A percentile compares a stretch with the other conserved stretches of the same genome.
Evolutionary conservation across 208 protist genomes (phyloP).

Genomic region (Novymonas esmeraldas): DNA sequence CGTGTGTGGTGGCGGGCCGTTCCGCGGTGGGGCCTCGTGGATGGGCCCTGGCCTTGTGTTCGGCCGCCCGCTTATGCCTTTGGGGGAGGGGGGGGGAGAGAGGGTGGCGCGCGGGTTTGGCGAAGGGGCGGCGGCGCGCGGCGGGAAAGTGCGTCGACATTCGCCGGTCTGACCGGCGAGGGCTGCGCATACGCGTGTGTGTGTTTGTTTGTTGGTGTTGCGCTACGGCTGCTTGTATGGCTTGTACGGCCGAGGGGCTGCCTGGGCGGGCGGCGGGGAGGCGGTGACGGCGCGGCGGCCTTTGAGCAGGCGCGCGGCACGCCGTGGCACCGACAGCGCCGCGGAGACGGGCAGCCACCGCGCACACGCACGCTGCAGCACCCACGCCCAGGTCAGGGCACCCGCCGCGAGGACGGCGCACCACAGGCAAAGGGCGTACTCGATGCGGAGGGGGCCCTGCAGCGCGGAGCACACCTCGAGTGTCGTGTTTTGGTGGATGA

Average conservation of each 20-base stretch:
- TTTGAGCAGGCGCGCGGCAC: background rate
- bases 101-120: no score
- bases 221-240: background rate
- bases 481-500: conserved; percentile 31
- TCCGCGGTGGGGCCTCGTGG: no score
- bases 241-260: conserved; percentile 5
- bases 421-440: conserved; percentile 7
- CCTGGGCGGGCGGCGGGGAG: background rate
- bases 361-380: background rate
- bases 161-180: no score
- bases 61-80: no score
- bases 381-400: conserved; percentile 10
- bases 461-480: conserved; percentile 39
- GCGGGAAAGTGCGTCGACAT: no score
- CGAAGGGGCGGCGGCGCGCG: no score
- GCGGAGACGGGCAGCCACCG: background rate
- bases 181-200: no score
- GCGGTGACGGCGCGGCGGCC: background rate
- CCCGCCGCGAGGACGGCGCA: conserved; percentile 4
- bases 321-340: background rate
- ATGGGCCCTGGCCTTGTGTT: no score
- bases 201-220: no score
- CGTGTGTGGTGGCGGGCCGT: no score
- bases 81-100: no score
- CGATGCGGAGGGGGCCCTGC: conserved; percentile 7